Base-by-base conservation (phyloP, 2,329 filamentous ascomycete species). In the Bisporella sp. region DNA sequence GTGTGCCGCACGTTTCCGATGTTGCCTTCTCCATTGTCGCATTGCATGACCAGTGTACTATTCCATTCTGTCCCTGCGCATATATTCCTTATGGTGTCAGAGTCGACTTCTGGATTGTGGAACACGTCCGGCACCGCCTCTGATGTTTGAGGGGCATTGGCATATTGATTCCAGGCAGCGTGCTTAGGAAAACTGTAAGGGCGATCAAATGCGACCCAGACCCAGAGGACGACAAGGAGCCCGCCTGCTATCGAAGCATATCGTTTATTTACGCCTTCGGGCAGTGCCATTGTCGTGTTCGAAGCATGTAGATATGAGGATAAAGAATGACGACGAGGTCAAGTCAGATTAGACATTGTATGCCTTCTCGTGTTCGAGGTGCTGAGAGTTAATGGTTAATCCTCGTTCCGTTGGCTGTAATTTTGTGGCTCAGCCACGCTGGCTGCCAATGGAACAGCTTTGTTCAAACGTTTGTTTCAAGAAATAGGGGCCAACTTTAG, bases 1-100 rank as follows among this genome's bases (percentile, higher is more conserved):
- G 69, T 68, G 50, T 70, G 69, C 31, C 69, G 63, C 37, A 71
- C 58, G 63, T 71, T 69, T 40, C 66, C 68, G 45, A 71, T 62
- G 31, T 68, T 69, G 37, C 69, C 69, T 31, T 66, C 64, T 47
- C 68, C 67, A 5, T 64, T 68, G 45, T 70, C 67, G 57, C 69
- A 71, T 33, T 58, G 69, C 47, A 71, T 71, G 2, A 71, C 51
- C 7, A 71, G 51, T 21, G 64, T 66, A 0, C 59, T 54, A 11
- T 67, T 66, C 53, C 69, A 71, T 1, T 57, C 41, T n/a, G 55
- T 60, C n/a, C 60, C 58, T 1, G 58, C 56, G 47, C 68, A 72
- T 5, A 67, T 57, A 2, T 65, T 58, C 7, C 54, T 61, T 7
- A 71, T 64, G 1, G 68, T 64, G 29, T 53, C 48, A 33, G 66